Base-by-base conservation (phyloP, 2,329 filamentous ascomycete genomes). In the Neopestalotiopsis rosae region DNA sequence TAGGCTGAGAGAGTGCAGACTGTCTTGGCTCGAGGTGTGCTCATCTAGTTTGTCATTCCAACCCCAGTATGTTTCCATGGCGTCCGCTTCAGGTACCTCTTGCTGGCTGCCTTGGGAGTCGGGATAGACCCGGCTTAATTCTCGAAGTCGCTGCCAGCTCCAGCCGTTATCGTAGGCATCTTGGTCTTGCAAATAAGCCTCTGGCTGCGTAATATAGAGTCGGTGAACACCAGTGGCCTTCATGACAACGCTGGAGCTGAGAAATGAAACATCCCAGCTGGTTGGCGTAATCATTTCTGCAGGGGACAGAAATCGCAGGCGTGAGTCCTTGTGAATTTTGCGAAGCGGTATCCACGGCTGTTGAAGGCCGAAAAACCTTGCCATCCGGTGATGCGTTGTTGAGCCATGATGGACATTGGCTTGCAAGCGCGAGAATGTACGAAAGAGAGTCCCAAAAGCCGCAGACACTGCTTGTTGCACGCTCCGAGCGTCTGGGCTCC, bases 271-370 rank as follows among this genome's bases (percentile, higher is more conserved):
- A 65, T 90, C 89, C 93, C 93, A 95, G 2, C 90, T 79, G 1
- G 90, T 87, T 0, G 92, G 89, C 0, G 91, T 94, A 49, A 92
- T 81, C 89, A 95, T 92, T 77, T 95, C 93, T 1, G 89, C 84
- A 1, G 89, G 89, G 5, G 87, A 88, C 12, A 95, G 83, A 73
- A 94, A 94, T 1, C 89, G 88, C 6, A 95, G 84, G 32, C 89
- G 87, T 0, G 91, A 90, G 68, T 94, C 91, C 75, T 92, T 94
- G 76, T 92, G 89, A 2, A 94, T 82, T 77, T 95, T 95, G 65
- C 92, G 88, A 20, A 95, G 82, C 5, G 93, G 93, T n/a, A 95
- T 86, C 87, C 92, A 94, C 0, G 88, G 80, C 58, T 91, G 90
- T 67, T 87, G 86, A 20, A 95, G 83, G 5, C 90, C 92, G 24